Percentiles rank a stretch among this genome's conserved stretches.
phyloP scores from a whole-genome alignment of 139 green algal genomes.

The Gonium pectorale region DNA sequence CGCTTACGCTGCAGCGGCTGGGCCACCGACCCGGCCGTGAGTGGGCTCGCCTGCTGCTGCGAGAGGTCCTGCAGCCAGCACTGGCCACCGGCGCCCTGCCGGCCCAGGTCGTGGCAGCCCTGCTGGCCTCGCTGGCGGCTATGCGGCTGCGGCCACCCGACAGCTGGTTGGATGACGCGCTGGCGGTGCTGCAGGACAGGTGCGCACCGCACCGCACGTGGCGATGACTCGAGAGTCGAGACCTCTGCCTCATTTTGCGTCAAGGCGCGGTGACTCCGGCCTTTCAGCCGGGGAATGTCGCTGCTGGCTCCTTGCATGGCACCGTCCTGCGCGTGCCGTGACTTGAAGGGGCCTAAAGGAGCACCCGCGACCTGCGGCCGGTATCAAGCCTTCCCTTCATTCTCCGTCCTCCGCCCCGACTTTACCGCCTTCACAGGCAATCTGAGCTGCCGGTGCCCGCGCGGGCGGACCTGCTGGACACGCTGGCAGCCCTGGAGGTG shows the following conservation, averaged over 20 bases:
- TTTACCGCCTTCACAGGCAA: not conserved
- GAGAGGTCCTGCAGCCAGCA: not conserved
- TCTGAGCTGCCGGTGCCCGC: not conserved
- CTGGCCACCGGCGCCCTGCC: not conserved
- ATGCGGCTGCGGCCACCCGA: slow-evolving; percentile 6
- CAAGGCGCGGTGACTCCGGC: too few relatives aligned
- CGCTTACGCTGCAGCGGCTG: slow-evolving; percentile 21
- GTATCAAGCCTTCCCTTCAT: too few relatives aligned
- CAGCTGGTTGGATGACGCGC: slow-evolving; percentile 9
- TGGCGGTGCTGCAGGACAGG: slow-evolving; percentile 13
- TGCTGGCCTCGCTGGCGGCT: slow-evolving; percentile 22
- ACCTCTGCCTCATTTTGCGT: too few relatives aligned
- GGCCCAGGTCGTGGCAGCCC: not conserved
- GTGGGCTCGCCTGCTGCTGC: slow-evolving; percentile 15
- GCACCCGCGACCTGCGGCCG: too few relatives aligned
- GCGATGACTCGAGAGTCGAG: too few relatives aligned
- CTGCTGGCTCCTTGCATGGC: too few relatives aligned
- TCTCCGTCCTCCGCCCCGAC: not conserved
- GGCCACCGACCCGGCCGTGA: not conserved
- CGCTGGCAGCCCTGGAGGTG: slow-evolving; percentile 22
- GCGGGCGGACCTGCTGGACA: not conserved
- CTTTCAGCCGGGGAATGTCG: too few relatives aligned
- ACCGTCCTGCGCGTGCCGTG: too few relatives aligned
- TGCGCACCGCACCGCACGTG: too few relatives aligned
- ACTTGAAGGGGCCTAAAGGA: too few relatives aligned